phyloP scores from a whole-genome alignment of 106 monocot genomes.

The Hemerocallis citrina region DNA sequence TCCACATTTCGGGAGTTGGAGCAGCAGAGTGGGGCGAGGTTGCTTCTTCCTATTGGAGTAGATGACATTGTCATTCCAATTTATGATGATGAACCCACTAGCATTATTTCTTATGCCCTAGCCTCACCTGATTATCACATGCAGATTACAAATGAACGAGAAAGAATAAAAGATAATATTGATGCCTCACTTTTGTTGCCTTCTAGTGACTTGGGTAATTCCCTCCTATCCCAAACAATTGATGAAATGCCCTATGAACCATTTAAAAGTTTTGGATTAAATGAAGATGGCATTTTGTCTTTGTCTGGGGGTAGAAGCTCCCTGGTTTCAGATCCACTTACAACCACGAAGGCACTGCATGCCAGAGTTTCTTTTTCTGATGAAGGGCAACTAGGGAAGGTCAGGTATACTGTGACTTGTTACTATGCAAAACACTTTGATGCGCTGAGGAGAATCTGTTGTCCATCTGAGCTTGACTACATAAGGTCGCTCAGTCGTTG shows the following conservation, averaged over 20 bases:
- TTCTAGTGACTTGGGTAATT: constrained; percentile 24
- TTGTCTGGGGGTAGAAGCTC: constrained; percentile 33
- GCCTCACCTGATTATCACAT: constrained; percentile 58
- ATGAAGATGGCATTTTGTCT: constrained; percentile 42
- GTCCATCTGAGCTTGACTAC: constrained; percentile 79
- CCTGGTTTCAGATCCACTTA: constrained; percentile 24
- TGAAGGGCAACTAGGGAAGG: constrained; percentile 63
- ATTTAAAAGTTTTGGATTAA: constrained; percentile 40
- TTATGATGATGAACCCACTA: constrained; percentile 93
- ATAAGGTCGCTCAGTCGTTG: constrained; percentile 92
- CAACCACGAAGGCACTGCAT: constrained; percentile 45
- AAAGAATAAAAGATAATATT: constrained; percentile 26
- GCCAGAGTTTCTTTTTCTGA: constrained; percentile 62
- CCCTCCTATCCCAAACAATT: constrained; percentile 26
- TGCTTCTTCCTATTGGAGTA: constrained; percentile 60
- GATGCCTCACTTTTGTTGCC: constrained; percentile 29
- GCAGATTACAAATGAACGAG: constrained; percentile 49
- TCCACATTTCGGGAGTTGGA: constrained; percentile 34
- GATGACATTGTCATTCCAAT: constrained; percentile 63
- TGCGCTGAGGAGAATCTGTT: constrained; percentile 68
- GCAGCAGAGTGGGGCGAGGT: constrained; percentile 33
- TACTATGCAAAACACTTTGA: constrained; percentile 80
- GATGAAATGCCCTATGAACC: constrained; percentile 41
- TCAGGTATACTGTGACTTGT: constrained; percentile 74
- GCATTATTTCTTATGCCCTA: constrained; percentile 76